phyloP scores from a whole-genome alignment of 2,329 filamentous ascomycete genomes.

The Cercospora sp. region DNA sequence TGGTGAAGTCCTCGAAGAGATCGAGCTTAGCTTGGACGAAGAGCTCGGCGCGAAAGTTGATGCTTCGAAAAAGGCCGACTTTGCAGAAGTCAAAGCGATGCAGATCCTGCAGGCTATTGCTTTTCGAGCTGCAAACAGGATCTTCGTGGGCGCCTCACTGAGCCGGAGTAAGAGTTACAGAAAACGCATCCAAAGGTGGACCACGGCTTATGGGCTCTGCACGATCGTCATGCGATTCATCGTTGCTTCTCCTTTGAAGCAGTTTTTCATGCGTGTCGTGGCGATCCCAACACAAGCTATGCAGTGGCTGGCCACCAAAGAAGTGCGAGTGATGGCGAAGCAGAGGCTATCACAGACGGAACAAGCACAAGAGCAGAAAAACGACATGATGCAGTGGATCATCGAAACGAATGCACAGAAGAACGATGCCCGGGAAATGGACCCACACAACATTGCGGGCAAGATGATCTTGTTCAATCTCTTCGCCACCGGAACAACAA shows the following conservation, averaged over 20 bases:
- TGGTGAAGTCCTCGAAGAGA: slow-evolving; percentile 21
- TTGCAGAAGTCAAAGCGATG: slow-evolving; percentile 15
- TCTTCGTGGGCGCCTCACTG: slow-evolving; percentile 22
- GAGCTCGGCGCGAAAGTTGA: slow-evolving; percentile 2
- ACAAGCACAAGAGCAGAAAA: slow-evolving; percentile 1
- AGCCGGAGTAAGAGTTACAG: slow-evolving; percentile 15
- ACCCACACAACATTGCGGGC: slow-evolving; percentile 17
- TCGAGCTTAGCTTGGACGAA: slow-evolving; percentile 8
- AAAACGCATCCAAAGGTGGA: slow-evolving; percentile 16
- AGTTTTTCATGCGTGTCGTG: slow-evolving; percentile 7
- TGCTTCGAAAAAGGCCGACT: neutral
- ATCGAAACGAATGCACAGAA: slow-evolving; percentile 17
- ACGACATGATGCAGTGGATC: slow-evolving; percentile 26
- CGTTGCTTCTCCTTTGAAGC: slow-evolving; percentile 3
- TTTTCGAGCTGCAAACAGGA: slow-evolving; percentile 23
- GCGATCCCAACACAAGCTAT: slow-evolving; percentile 5
- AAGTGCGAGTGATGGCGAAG: neutral
- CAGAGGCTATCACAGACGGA: neutral
- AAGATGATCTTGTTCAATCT: slow-evolving; percentile 28
- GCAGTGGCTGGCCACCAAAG: slow-evolving; percentile 10
- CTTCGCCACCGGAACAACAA: slow-evolving; percentile 28
- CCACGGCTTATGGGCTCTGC: slow-evolving; percentile 14
- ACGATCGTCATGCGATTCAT: slow-evolving; percentile 14
- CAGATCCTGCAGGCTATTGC: slow-evolving; percentile 16
- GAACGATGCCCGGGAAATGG: slow-evolving; percentile 8